These are phyloP conservation scores for Podila horticola DNA, from an alignment of 192 early-diverging fungal genomes.

Conservation along the genomic window DNA sequence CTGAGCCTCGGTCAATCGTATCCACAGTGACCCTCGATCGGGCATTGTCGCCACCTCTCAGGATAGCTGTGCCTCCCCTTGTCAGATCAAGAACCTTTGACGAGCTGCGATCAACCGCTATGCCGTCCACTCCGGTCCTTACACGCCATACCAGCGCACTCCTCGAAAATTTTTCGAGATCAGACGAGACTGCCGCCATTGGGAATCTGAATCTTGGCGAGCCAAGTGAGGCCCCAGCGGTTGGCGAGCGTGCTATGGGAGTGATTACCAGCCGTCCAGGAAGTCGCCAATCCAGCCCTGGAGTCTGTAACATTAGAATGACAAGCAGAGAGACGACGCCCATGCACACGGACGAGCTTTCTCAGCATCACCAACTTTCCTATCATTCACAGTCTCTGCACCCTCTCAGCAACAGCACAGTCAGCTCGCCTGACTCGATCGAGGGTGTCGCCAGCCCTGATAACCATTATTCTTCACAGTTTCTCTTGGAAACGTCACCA, in stretches of 20 bases:
- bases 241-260: slow-evolving; percentile 40
- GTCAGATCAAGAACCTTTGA: neutral
- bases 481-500: neutral
- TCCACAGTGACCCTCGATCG: neutral
- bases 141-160: slow-evolving; percentile 18
- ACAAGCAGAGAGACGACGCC: neutral
- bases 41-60: slow-evolving; percentile 1
- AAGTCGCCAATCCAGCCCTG: slow-evolving; percentile 39
- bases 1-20: neutral
- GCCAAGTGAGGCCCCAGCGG: slow-evolving; percentile 9
- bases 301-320: neutral
- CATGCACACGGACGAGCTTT: neutral
- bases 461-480: neutral
- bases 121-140: slow-evolving; percentile 10
- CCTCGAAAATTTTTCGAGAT: slow-evolving; percentile 41
- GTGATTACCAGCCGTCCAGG: slow-evolving; percentile 40
- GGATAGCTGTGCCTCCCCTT: neutral
- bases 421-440: neutral
- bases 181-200: slow-evolving; percentile 35
- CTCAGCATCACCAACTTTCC: neutral
- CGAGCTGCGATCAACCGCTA: neutral
- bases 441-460: neutral
- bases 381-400: neutral
- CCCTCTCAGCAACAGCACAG: slow-evolving; percentile 1
- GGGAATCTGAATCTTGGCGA: slow-evolving; percentile 35